Evolutionary conservation across 2,329 filamentous ascomycete genomes (phyloP).

Genomic region (Ciborinia camelliae): DNA sequence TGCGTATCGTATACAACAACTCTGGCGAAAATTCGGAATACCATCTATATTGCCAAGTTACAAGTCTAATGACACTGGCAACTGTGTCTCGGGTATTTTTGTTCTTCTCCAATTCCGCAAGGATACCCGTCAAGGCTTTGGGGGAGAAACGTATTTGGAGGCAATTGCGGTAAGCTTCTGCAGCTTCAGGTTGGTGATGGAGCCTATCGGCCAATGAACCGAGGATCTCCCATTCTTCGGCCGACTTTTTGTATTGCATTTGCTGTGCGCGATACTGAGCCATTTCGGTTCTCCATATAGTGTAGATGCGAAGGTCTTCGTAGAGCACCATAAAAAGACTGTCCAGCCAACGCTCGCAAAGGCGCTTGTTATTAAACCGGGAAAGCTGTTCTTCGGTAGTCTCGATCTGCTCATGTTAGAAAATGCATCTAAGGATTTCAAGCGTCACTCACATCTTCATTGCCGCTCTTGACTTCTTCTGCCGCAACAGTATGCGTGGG

Average conservation of each 20-base stretch:
- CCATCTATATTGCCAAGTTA: conserved; percentile 99
- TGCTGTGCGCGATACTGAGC: conserved; percentile 91
- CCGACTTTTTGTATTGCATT: conserved; percentile 92
- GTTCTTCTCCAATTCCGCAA: conserved; percentile 72
- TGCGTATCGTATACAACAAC: conserved; percentile 81
- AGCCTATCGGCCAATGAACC: conserved; percentile 88
- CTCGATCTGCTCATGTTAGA: conserved; percentile 48
- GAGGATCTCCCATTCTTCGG: conserved; percentile 97
- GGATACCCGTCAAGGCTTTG: conserved; percentile 82
- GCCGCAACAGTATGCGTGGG: conserved; percentile 76
- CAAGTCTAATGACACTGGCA: conserved; percentile 80
- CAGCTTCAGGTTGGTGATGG: conserved; percentile 85
- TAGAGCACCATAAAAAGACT: conserved; percentile 99
- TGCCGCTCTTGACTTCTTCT: conserved; percentile 71
- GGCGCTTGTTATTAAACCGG: conserved; percentile 91
- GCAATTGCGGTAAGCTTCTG: conserved; percentile 90
- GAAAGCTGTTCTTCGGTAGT: conserved; percentile 72
- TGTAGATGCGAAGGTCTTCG: conserved; percentile 96
- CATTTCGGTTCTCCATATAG: conserved; percentile 98
- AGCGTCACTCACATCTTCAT: conserved; percentile 57
- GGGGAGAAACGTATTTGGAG: conserved; percentile 86
- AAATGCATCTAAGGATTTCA: conserved; percentile 28
- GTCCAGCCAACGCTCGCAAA: conserved; percentile 97
- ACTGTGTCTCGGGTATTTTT: conserved; percentile 80
- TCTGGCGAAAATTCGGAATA: conserved; percentile 98